These are phyloP conservation scores for Carallia brachiata DNA, from an alignment of 345 rosid species.

Conservation along the genomic window DNA sequence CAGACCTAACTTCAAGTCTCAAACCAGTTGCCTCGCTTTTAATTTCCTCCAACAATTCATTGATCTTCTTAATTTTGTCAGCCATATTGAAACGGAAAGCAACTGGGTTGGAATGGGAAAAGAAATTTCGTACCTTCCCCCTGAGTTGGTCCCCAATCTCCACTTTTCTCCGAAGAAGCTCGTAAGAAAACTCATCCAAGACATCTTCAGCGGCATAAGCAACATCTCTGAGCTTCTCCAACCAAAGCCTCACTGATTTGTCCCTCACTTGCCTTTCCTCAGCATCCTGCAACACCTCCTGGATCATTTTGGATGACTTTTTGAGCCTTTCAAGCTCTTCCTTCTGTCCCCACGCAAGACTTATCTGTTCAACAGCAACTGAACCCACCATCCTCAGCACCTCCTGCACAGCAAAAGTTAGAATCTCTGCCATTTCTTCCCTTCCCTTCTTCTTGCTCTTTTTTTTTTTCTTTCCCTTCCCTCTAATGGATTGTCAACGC, in stretches of 20 bases:
- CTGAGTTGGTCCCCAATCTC: background rate
- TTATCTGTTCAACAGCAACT: background rate
- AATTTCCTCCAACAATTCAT: background rate
- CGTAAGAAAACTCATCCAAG: background rate
- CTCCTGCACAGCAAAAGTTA: conserved; percentile 2
- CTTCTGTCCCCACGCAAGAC: background rate
- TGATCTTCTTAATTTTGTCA: background rate
- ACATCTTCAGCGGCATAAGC: conserved; percentile 13
- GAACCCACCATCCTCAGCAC: background rate
- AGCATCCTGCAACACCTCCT: background rate
- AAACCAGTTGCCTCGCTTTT: background rate
- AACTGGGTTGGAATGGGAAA: background rate
- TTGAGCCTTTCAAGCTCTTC: background rate
- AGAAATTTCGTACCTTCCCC: background rate
- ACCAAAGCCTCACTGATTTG: background rate
- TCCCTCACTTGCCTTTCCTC: background rate
- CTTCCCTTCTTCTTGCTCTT: no score
- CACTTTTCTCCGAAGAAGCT: conserved; percentile 3
- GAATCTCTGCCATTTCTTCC: background rate
- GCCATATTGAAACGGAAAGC: background rate
- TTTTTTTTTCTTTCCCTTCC: no score
- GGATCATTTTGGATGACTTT: background rate
- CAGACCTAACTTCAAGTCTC: background rate
- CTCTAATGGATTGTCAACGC: no score
- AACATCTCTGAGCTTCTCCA: background rate